Conservation (phyloP, 2,329 filamentous ascomycete genomes). For the Beauveria sp. region DNA sequence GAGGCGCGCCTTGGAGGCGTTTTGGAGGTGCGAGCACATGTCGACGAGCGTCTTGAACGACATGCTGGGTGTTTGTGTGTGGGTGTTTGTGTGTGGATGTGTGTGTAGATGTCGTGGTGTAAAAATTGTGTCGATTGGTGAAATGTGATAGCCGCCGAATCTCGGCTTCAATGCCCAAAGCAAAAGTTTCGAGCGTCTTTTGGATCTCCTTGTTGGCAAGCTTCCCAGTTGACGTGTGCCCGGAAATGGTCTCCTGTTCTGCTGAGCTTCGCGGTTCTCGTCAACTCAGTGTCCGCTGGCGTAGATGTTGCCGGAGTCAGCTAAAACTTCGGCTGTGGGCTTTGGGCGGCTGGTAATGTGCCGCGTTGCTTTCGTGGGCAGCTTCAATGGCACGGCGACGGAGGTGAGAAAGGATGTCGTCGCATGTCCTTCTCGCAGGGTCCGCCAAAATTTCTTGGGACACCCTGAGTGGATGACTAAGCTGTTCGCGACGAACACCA, state of each 20-base stretch:
- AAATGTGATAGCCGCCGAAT: too few relatives aligned
- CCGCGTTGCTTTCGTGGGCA: not conserved
- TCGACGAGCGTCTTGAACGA: constrained; percentile 64
- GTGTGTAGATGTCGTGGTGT: not conserved
- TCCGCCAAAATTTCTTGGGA: constrained; percentile 8
- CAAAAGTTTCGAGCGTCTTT: not conserved
- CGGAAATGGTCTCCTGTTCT: not conserved
- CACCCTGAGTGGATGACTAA: constrained; percentile 1
- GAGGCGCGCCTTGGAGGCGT: constrained; percentile 75
- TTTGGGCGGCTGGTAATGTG: not conserved
- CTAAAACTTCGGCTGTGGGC: not conserved
- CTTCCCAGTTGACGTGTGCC: not conserved
- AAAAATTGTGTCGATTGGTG: not conserved
- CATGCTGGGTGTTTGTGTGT: constrained; percentile 21
- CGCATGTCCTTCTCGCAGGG: not conserved
- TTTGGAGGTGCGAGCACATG: constrained; percentile 86
- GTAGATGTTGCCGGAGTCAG: too few relatives aligned
- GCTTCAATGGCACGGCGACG: not conserved
- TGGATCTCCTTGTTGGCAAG: too few relatives aligned
- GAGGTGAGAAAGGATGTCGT: not conserved
- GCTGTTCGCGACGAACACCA: not conserved
- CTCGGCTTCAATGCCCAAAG: too few relatives aligned
- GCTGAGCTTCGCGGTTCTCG: not conserved
- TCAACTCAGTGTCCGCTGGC: too few relatives aligned
- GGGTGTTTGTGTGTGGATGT: not conserved